These are phyloP conservation scores for Monilinia fructigena DNA, from an alignment of 2,329 filamentous ascomycete genomes.

Conservation along the genomic window DNA sequence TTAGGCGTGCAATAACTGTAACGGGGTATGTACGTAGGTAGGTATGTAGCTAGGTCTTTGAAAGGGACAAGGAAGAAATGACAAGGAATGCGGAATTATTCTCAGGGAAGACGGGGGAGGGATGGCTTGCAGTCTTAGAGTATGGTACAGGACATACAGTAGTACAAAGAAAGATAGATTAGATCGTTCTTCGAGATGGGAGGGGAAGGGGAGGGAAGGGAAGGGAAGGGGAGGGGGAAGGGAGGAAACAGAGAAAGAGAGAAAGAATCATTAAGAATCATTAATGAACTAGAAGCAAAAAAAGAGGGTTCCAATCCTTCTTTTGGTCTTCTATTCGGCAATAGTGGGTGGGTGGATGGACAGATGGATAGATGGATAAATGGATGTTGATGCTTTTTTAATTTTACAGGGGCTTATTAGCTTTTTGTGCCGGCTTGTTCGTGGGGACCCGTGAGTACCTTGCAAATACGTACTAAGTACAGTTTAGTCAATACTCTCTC, in stretches of 20 bases:
- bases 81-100: conserved; percentile 17
- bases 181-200: neutral
- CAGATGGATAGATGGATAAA: neutral
- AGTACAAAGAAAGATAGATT: neutral
- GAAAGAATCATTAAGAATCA: neutral
- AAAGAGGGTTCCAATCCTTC: conserved; percentile 19
- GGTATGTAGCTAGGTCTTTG: neutral
- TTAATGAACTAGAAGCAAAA: conserved; percentile 4
- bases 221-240: neutral
- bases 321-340: conserved; percentile 24
- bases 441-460: neutral
- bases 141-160: too few relatives aligned
- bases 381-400: conserved; percentile 9
- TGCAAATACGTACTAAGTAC: too few relatives aligned
- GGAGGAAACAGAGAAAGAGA: too few relatives aligned
- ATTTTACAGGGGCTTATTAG: neutral
- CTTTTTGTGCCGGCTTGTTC: conserved; percentile 5
- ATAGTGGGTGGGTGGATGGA: conserved; percentile 6
- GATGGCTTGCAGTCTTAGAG: neutral
- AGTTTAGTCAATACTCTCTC: too few relatives aligned
- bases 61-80: neutral
- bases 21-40: neutral
- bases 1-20: neutral
- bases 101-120: neutral
- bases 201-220: neutral